Evolutionary conservation across 2,329 filamentous ascomycete genomes (phyloP), one percentile per base, ranked within the genome.

Genomic region (Aspergillus awamori): DNA sequence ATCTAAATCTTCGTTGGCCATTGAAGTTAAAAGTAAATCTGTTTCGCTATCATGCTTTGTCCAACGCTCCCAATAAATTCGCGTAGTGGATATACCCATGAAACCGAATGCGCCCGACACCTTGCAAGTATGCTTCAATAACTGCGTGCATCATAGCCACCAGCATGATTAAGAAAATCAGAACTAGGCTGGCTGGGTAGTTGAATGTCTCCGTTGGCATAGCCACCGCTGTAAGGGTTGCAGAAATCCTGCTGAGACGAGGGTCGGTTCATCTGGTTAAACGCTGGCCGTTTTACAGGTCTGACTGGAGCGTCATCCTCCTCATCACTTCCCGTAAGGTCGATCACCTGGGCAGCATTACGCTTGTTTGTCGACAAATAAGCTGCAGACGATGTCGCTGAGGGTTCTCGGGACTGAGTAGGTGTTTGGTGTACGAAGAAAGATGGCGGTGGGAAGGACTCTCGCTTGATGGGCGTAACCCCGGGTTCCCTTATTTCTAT

Each of bases 281-380:
- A 58, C 51, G 67, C 70, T 22, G 67, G 73, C 36, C 76, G 70
- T 65, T 79, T 77, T n/a, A 70, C 47, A 52, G 75, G 68, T 30
- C 72, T 70, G 24, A 65, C 62, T n/a, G 80, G 74, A 8, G 76
- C 77, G 41, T 81, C 79, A 45, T 84, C 81, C 15, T 80, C 78
- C 57, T 81, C 78, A 58, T 83, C 82, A 66, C 81, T 84, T 13
- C 78, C 76, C 4, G 83, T 85, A 43, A 86, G 72, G 65, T 86
- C 83, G 63, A 85, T 84, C n/a, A 85, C 77, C 63, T 79, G 75
- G 17, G 79, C 72, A 30, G 77, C 77, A 13, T 81, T 70, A 59
- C 83, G 74, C 67, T 85, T 86, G 48, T 74, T 79, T 47, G 72
- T 76, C 33, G 76, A 76, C 36, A 66, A 59, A 28, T 71, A 69